Evolutionary conservation across 768 basidiomycete species (phyloP).

Genomic region (Exsudoporus frostii): DNA sequence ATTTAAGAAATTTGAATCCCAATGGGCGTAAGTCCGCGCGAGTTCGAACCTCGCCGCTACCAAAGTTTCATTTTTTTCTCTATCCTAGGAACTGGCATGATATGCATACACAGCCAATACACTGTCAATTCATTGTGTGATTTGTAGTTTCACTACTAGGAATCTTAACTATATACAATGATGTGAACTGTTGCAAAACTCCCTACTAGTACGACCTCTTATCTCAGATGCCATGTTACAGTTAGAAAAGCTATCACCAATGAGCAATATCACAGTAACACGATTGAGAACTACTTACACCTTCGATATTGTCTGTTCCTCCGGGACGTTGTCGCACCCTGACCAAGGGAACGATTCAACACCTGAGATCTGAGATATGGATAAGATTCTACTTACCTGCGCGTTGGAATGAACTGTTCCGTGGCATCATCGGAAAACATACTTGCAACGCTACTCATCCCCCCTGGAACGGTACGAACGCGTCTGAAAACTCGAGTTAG

Average conservation of each 20-base stretch:
- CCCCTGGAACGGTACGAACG: conserved; percentile 33
- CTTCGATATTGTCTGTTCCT: conserved; percentile 57
- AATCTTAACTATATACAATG: neutral
- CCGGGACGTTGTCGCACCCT: conserved; percentile 71
- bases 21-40: conserved; percentile 82
- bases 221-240: neutral
- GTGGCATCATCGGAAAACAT: conserved; percentile 46
- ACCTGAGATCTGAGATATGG: neutral
- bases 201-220: neutral
- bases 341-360: neutral
- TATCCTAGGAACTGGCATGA: neutral
- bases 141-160: neutral
- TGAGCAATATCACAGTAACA: neutral
- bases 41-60: conserved; percentile 91
- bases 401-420: conserved; percentile 63
- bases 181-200: neutral
- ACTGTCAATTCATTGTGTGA: neutral
- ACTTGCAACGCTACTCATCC: conserved; percentile 23
- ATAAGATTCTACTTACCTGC: conserved; percentile 43
- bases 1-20: conserved; percentile 79
- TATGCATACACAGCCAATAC: neutral
- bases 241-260: conserved; percentile 29
- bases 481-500: conserved; percentile 27
- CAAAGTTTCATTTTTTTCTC: conserved; percentile 30
- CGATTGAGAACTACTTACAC: conserved; percentile 27